Base-by-base conservation (phyloP, 192 early-diverging fungal genomes). In the Backusella mclennaniae region DNA sequence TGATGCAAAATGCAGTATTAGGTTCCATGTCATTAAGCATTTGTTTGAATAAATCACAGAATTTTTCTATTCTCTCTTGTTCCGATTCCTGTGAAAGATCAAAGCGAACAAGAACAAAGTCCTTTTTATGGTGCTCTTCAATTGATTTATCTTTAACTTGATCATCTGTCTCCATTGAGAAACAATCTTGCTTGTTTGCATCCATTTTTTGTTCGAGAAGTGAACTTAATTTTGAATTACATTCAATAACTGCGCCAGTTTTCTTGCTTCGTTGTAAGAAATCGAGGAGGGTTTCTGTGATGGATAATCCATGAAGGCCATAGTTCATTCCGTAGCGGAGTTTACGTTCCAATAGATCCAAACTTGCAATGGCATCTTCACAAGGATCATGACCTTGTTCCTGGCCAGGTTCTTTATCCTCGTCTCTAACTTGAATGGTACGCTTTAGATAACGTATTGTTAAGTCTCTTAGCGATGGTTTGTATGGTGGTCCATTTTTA, bases 351-450 rank as follows among this genome's bases (percentile, higher is more conserved):
- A 89, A 71, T 0, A 94, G 66, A 71, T 94, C 90, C 66, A 94
- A 75, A 69, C 87, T 85, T 19, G 91, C 86, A 29, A 82, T 67
- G 17, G 93, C 91, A 85, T 94, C 93, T 77, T 93, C 91, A 46
- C 80, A 77, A 76, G 87, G 84, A 76, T 93, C 91, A 80, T 94
- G 93, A 17, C 93, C 93, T 68, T 71, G 73, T 1, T 56, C 78
- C 4, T 49, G 33, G 8, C 90, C 91, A 52, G 71, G 66, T 11
- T 73, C 76, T 3, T 52, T 33, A 21, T 92, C 92, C 63, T 73
- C 74, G 5, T 69, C 74, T 1, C 38, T 26, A 1, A 19, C 19
- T 75, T 94, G 93, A 69, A 94, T 93, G 1, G 69, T 35, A 39
- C 85, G 79, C 11, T 85, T 79, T 12, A 94, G 77, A 73, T 87